Conservation (phyloP, 2,329 filamentous ascomycete species). For the Alternaria metachromatica region DNA sequence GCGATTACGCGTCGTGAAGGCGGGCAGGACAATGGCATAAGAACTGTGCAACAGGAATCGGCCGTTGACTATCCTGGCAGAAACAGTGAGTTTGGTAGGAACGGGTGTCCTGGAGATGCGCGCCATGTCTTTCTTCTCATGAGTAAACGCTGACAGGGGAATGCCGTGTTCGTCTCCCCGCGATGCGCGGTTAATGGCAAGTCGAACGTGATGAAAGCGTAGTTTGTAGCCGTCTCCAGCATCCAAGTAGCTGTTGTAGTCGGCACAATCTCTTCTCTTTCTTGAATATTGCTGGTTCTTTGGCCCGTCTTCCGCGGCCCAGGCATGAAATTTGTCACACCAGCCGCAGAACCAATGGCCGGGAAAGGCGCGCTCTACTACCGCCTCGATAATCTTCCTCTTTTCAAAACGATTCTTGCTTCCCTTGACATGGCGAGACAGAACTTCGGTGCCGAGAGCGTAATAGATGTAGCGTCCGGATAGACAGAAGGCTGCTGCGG, state of each 20-base stretch:
- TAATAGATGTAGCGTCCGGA: constrained; percentile 37
- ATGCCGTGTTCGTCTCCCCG: constrained; percentile 37
- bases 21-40: constrained; percentile 24
- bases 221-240: constrained; percentile 26
- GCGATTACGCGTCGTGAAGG: constrained; percentile 11
- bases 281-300: constrained; percentile 1
- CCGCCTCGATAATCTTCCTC: constrained; percentile 28
- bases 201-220: constrained; percentile 38
- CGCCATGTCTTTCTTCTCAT: constrained; percentile 9
- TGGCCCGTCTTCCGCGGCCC: constrained; percentile 20
- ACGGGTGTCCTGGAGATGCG: constrained; percentile 25
- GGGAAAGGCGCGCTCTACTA: constrained; percentile 43
- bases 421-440: constrained; percentile 22
- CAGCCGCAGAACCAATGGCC: constrained; percentile 44
- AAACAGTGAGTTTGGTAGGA: constrained; percentile 12
- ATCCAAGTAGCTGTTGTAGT: constrained; percentile 37
- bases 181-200: constrained; percentile 28
- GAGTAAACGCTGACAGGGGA: constrained; percentile 21
- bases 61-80: constrained; percentile 21
- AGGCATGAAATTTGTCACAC: constrained; percentile 42
- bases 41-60: constrained; percentile 29
- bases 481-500: constrained; percentile 36
- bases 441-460: constrained; percentile 32
- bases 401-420: constrained; percentile 26
- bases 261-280: constrained; percentile 23